phyloP scores from a whole-genome alignment of 768 basidiomycete species.

The Pleurotus salmoneostramineus region DNA sequence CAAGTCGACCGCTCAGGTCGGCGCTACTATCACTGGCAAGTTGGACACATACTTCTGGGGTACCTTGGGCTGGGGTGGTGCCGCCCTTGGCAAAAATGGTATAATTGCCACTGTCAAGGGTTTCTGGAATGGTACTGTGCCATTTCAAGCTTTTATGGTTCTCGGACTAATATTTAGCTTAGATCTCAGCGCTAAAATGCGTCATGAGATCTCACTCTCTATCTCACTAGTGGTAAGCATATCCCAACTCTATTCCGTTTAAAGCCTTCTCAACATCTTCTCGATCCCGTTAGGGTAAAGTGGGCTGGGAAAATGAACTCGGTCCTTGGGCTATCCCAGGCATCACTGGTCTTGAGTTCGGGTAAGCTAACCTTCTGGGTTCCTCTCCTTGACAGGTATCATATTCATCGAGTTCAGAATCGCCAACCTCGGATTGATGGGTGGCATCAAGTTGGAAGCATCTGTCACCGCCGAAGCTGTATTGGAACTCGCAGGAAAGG shows the following conservation, averaged over 20 bases:
- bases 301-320: background rate
- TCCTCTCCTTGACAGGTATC: background rate
- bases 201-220: background rate
- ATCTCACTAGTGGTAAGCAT: background rate
- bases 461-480: background rate
- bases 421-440: background rate
- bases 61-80: background rate
- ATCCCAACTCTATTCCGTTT: background rate
- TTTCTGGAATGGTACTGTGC: background rate
- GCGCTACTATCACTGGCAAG: background rate
- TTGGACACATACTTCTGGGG: background rate
- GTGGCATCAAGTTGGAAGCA: background rate
- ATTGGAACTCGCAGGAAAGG: background rate
- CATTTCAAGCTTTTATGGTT: background rate
- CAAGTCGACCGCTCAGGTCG: background rate
- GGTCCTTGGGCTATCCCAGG: background rate
- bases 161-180: background rate
- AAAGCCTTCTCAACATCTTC: background rate
- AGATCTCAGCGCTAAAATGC: background rate
- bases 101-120: background rate
- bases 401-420: background rate
- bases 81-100: background rate
- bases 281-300: background rate
- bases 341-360: background rate
- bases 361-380: background rate